Percentiles rank a stretch among this genome's conserved stretches.
Conservation (phyloP, 108 stramenopile species). For the Schizochytrium sp. region DNA sequence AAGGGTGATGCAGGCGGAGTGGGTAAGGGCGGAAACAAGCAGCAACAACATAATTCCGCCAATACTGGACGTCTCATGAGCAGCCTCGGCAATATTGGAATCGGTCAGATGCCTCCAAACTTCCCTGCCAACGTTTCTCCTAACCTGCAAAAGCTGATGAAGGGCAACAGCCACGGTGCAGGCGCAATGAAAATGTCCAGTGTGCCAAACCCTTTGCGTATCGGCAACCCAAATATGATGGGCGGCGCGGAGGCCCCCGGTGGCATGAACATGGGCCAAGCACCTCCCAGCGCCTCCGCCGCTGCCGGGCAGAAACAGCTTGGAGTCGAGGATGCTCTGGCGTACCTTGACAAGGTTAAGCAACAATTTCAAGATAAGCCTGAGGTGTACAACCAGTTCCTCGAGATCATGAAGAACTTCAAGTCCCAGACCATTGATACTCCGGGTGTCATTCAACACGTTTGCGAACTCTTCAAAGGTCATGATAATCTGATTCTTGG, state of each 20-base stretch:
- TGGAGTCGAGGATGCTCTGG: constrained; percentile 96
- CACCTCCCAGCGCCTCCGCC: not conserved
- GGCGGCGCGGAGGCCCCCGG: constrained; percentile 3
- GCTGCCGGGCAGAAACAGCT: constrained; percentile 1
- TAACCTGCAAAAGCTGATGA: too few species aligned
- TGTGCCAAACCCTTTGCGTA: too few species aligned
- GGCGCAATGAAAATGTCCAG: too few species aligned
- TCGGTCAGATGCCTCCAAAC: too few species aligned
- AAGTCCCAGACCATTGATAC: constrained; percentile 96
- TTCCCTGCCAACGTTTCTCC: too few species aligned
- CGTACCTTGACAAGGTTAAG: constrained; percentile 98
- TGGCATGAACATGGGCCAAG: not conserved
- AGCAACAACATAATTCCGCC: not conserved
- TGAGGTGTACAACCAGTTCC: constrained; percentile 98
- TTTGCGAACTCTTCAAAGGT: constrained; percentile 94
- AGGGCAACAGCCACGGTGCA: too few species aligned
- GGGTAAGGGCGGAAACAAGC: not conserved
- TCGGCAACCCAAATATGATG: not conserved
- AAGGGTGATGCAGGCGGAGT: not conserved
- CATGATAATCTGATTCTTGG: constrained; percentile 94
- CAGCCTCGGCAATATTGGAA: too few species aligned
- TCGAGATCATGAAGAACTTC: constrained; percentile 97
- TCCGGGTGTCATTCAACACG: constrained; percentile 95
- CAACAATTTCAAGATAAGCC: constrained; percentile 88
- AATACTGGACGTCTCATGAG: too few species aligned